Base-by-base conservation (phyloP, 495 filamentous ascomycete genomes). In the Podospora didyma region DNA sequence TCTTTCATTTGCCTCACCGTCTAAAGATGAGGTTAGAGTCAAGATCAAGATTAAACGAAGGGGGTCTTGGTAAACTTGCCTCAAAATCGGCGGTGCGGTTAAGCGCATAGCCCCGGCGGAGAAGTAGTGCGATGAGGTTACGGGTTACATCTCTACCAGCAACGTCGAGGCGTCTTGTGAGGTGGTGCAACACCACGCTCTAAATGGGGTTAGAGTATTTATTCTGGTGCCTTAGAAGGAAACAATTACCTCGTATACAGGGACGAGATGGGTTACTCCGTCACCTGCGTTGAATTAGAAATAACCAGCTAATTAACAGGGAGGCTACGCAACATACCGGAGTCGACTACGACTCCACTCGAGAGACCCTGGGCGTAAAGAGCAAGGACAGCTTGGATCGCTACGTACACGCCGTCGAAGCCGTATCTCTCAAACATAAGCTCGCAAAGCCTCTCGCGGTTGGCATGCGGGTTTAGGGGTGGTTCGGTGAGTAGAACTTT, bases 51-150 rank as follows among this genome's bases (percentile, higher is more conserved):
- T n/a, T n/a, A n/a, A n/a, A n/a, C n/a, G n/a, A n/a, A n/a, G n/a
- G n/a, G n/a, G n/a, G n/a, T n/a, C n/a, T n/a, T n/a, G n/a, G n/a
- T n/a, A n/a, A n/a, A n/a, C n/a, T n/a, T n/a, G n/a, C n/a, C n/a
- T 99, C 94, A 71, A 99, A 99, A 70, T 99, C 94, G 67, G 94
- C 94, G 9, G 94, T 99, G 64, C 94, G 84, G 83, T 99, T 99
- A 49, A 99, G 81, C 20, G 94, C 94, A 73, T 99, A 99, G 11
- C 94, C 94, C 56, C 95, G 84, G 62, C 94, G 90, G 54, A 97
- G 86, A 23, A 99, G 89, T 28, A 99, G 86, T 44, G 89, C 87
- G 68, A 99, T 99, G 53, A 99, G 84, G 70, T 99, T 96, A 53
- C 92, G 87, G 10, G 94, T 99, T 37, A 99, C 94, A 67, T 99